A percentile compares a stretch with the other conserved stretches of the same genome.
Evolutionary conservation across 176 grass and related monocot genomes (phyloP).

Genomic region (Canna indica): DNA sequence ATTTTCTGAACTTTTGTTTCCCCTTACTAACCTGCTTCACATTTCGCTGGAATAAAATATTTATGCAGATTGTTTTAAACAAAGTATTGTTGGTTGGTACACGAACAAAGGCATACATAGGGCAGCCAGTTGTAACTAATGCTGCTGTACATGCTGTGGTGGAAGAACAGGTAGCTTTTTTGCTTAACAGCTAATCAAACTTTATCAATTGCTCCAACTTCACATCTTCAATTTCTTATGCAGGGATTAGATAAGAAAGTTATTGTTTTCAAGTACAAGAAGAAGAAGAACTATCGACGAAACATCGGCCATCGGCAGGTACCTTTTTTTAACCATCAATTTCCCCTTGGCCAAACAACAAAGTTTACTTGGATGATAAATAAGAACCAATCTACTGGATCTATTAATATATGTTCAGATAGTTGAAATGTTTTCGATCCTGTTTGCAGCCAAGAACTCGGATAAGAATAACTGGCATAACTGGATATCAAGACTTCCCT

Average conservation of each 20-base stretch:
- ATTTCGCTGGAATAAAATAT: neutral
- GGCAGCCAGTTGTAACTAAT: slow-evolving; percentile 95
- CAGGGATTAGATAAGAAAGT: slow-evolving; percentile 79
- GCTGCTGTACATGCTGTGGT: slow-evolving; percentile 90
- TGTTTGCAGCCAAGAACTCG: slow-evolving; percentile 68
- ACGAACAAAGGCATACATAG: slow-evolving; percentile 79
- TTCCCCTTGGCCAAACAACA: neutral
- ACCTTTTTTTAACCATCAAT: slow-evolving; percentile 10
- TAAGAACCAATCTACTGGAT: neutral
- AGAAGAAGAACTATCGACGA: slow-evolving; percentile 94
- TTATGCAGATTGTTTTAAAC: slow-evolving; percentile 78
- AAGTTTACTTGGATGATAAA: neutral
- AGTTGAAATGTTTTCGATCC: neutral
- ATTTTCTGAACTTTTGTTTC: neutral
- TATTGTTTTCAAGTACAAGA: slow-evolving; percentile 83
- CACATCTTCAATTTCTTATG: slow-evolving; percentile 24
- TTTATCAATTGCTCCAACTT: slow-evolving; percentile 7
- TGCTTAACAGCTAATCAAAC: neutral
- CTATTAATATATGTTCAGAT: neutral
- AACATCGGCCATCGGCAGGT: slow-evolving; percentile 87
- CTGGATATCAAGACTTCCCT: slow-evolving; percentile 78
- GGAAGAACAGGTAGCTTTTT: slow-evolving; percentile 49
- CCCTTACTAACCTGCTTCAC: neutral
- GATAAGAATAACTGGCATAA: slow-evolving; percentile 77
- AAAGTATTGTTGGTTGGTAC: slow-evolving; percentile 89